Evolutionary conservation across 345 rosid genomes (phyloP).

Genomic region (Hypericum perforatum): DNA sequence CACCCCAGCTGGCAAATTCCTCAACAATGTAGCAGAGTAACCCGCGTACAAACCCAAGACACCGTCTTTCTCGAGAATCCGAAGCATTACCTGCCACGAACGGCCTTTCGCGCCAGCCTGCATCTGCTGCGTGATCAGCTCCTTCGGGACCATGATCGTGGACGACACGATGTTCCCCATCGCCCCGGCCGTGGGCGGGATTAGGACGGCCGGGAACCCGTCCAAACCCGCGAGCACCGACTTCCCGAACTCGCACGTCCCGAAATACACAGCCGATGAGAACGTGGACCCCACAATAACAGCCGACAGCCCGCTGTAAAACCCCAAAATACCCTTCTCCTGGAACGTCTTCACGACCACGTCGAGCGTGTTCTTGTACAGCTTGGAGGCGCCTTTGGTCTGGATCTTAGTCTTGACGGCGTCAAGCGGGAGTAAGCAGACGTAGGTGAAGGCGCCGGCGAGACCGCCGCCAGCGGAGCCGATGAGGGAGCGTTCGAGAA

Average conservation of each 20-base stretch:
- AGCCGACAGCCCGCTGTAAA: slow-evolving; percentile 85
- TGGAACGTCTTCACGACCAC: slow-evolving; percentile 68
- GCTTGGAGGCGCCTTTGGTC: slow-evolving; percentile 71
- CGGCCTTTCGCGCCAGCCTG: slow-evolving; percentile 84
- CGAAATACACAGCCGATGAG: neutral
- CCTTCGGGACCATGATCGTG: slow-evolving; percentile 91
- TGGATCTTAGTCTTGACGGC: slow-evolving; percentile 87
- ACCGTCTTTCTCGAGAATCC: slow-evolving; percentile 81
- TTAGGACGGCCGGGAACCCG: slow-evolving; percentile 24
- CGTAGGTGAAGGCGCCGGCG: slow-evolving; percentile 90
- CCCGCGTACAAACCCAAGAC: slow-evolving; percentile 82
- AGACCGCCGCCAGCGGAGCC: slow-evolving; percentile 85
- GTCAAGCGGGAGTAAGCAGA: slow-evolving; percentile 76
- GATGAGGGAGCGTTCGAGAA: slow-evolving; percentile 66
- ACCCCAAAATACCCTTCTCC: slow-evolving; percentile 63
- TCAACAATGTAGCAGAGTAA: slow-evolving; percentile 73
- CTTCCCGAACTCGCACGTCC: slow-evolving; percentile 74
- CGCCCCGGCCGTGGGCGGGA: slow-evolving; percentile 94
- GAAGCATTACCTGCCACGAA: slow-evolving; percentile 64
- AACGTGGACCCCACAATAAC: slow-evolving; percentile 59
- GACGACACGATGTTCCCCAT: slow-evolving; percentile 93
- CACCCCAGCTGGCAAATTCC: slow-evolving; percentile 92
- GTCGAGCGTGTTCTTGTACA: slow-evolving; percentile 55
- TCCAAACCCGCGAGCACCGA: slow-evolving; percentile 12
- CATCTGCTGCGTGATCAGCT: slow-evolving; percentile 84